These are phyloP conservation scores for Serendipita vermifera DNA, from an alignment of 768 basidiomycete genomes.

Conservation along the genomic window DNA sequence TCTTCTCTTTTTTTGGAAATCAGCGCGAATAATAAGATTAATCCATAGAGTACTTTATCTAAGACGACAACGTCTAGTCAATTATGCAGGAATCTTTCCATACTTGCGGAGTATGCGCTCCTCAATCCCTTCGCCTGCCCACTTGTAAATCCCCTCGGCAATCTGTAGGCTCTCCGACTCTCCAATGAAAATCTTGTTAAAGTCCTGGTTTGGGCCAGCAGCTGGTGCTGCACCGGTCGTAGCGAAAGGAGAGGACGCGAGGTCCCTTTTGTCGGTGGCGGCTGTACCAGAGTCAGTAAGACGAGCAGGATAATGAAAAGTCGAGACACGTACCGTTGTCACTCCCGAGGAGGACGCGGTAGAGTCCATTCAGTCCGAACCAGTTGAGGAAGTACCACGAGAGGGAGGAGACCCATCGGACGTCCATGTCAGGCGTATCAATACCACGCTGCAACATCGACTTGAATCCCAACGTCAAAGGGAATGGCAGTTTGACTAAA, in stretches of 20 bases:
- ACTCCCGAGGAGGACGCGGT: slow-evolving; percentile 80
- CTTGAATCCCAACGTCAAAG: slow-evolving; percentile 92
- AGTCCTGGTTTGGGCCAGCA: slow-evolving; percentile 63
- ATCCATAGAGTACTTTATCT: no score
- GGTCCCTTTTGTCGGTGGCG: slow-evolving; percentile 62
- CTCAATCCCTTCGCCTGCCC: slow-evolving; percentile 75
- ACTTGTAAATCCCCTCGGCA: slow-evolving; percentile 71
- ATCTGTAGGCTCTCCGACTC: slow-evolving; percentile 91
- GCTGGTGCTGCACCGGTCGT: slow-evolving; percentile 33
- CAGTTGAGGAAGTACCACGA: slow-evolving; percentile 99
- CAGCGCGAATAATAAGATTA: no score
- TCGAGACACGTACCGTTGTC: slow-evolving; percentile 58
- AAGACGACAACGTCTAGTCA: no score
- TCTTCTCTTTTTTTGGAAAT: no score
- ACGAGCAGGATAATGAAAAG: slow-evolving; percentile 7
- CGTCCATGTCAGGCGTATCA: slow-evolving; percentile 92
- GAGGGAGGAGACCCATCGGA: slow-evolving; percentile 95
- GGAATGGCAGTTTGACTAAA: slow-evolving; percentile 90
- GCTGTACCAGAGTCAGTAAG: slow-evolving; percentile 31
- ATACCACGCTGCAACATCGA: slow-evolving; percentile 95
- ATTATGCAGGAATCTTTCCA: slow-evolving; percentile 40
- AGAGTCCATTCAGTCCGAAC: slow-evolving; percentile 92
- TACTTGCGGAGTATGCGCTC: slow-evolving; percentile 64
- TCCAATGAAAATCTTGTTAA: slow-evolving; percentile 74
- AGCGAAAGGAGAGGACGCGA: slow-evolving; percentile 59